Conservation (phyloP, 129 eudicot species). For the Flaveria trinervia region DNA sequence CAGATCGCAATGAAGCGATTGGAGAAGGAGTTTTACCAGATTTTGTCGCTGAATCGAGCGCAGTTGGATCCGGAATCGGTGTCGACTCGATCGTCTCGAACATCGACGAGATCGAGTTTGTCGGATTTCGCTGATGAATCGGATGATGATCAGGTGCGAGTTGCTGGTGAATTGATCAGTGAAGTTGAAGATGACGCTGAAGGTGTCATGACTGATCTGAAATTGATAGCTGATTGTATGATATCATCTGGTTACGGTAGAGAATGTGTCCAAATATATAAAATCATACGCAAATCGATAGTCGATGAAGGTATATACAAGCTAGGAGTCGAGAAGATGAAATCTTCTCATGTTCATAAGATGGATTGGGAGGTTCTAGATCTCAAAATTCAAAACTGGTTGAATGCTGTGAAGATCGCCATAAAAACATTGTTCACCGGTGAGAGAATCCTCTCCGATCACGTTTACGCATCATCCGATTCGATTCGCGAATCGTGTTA, state of each 20-base stretch:
- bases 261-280: conserved; percentile 64
- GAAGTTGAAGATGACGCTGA: conserved; percentile 53
- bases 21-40: conserved; percentile 68
- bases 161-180: conserved; percentile 34
- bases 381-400: conserved; percentile 53
- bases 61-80: conserved; percentile 61
- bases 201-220: conserved; percentile 57
- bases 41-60: conserved; percentile 59
- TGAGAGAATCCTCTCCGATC: conserved; percentile 70
- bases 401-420: conserved; percentile 40
- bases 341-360: conserved; percentile 47
- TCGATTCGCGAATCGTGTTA: conserved; percentile 59
- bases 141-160: conserved; percentile 38
- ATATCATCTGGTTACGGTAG: conserved; percentile 69
- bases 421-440: conserved; percentile 59
- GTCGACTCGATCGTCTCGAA: conserved; percentile 54
- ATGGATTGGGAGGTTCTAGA: conserved; percentile 60
- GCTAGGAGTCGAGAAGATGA: conserved; percentile 55
- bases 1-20: conserved; percentile 70
- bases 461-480: conserved; percentile 53
- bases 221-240: conserved; percentile 77
- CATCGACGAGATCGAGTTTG: conserved; percentile 46
- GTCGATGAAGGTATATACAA: conserved; percentile 70
- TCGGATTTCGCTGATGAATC: conserved; percentile 48
- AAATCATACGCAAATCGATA: conserved; percentile 58